These are phyloP conservation scores for Inosperma sp. DNA, from an alignment of 768 basidiomycete genomes.

Conservation along the genomic window DNA sequence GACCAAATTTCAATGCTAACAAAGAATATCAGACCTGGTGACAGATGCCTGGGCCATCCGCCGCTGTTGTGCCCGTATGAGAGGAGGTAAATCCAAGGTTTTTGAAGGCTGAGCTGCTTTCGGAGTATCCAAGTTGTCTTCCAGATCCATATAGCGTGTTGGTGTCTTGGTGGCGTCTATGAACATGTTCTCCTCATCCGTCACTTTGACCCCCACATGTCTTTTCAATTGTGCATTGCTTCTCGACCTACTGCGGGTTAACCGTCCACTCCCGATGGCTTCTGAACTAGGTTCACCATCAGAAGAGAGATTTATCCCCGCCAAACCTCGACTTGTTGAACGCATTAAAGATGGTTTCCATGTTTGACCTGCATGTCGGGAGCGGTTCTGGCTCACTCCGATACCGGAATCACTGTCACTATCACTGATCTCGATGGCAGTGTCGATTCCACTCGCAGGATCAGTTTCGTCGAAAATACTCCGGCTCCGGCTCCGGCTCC, in stretches of 20 bases:
- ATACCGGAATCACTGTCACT: constrained; percentile 6
- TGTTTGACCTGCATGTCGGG: constrained; percentile 19
- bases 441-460: constrained; percentile 7
- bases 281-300: constrained; percentile 1
- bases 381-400: constrained; percentile 14
- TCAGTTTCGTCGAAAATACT: constrained; percentile 9
- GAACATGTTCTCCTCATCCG: neutral
- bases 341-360: neutral
- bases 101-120: neutral
- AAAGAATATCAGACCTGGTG: too few species aligned
- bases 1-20: too few species aligned
- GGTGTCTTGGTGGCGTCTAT: constrained; percentile 3
- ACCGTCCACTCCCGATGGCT: constrained; percentile 1
- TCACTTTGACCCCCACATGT: neutral
- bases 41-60: neutral
- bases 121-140: neutral
- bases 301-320: constrained; percentile 4
- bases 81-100: neutral
- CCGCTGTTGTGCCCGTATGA: neutral
- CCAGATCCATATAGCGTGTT: neutral
- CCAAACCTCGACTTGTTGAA: constrained; percentile 2
- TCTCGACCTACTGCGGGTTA: constrained; percentile 9
- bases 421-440: constrained; percentile 14
- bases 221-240: neutral
- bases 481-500: constrained; percentile 14